These are phyloP conservation scores for Pleurotus sapidus DNA, from an alignment of 768 basidiomycete genomes.

Conservation along the genomic window DNA sequence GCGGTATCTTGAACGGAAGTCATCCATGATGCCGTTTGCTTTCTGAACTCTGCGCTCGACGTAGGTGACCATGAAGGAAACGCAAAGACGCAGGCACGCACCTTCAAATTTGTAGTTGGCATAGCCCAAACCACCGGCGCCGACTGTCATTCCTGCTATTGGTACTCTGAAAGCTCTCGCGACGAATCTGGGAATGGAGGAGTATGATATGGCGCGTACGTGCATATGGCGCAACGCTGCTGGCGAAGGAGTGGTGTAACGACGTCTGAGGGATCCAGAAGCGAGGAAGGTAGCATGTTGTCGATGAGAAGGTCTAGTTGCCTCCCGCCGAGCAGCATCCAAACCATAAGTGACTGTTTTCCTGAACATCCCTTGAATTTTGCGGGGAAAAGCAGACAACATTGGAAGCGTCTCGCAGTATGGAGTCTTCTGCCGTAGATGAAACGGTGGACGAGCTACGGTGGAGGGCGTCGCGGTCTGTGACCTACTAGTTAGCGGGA, in stretches of 20 bases:
- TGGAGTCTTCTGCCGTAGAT: background rate
- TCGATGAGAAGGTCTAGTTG: conserved; percentile 46
- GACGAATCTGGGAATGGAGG: conserved; percentile 86
- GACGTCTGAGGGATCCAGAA: conserved; percentile 48
- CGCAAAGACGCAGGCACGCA: conserved; percentile 30
- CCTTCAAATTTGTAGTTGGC: conserved; percentile 98
- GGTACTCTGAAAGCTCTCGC: conserved; percentile 87
- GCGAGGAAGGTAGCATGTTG: conserved; percentile 58
- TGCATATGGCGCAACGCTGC: conserved; percentile 62
- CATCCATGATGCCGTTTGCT: conserved; percentile 66
- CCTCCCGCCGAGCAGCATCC: conserved; percentile 28
- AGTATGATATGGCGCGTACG: conserved; percentile 77
- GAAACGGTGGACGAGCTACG: too few relatives aligned
- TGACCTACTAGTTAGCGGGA: too few relatives aligned
- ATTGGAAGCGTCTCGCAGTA: conserved; percentile 21
- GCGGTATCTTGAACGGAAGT: conserved; percentile 64
- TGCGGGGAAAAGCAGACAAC: conserved; percentile 42
- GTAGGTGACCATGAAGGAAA: background rate
- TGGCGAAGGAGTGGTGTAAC: conserved; percentile 40
- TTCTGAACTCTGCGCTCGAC: conserved; percentile 61
- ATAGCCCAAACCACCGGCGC: conserved; percentile 89
- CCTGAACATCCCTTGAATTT: conserved; percentile 30
- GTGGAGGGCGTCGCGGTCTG: too few relatives aligned
- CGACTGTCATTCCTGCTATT: conserved; percentile 83
- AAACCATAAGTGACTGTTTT: conserved; percentile 56